Evolutionary conservation across 352 stramenopile species (phyloP), one percentile per base, ranked within the genome.

Genomic region (Globisporangium mamillatum): DNA sequence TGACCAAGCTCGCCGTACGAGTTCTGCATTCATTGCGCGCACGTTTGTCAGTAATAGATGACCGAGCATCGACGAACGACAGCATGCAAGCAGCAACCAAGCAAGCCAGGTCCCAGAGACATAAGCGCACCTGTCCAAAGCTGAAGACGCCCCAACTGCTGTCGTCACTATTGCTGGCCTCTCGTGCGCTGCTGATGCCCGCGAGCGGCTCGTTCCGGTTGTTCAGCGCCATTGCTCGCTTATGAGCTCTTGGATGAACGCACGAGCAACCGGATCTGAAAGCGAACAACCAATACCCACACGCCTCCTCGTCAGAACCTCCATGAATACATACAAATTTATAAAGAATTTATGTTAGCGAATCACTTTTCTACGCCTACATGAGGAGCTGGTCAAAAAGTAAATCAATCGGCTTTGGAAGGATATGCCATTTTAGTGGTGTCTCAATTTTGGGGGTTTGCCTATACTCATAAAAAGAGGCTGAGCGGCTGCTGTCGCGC

Each of bases 1-100:
- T 93, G 82, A 7, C 84, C 91, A n/a, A 98, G 79, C 71, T 98
- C 93, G 0, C 92, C 92, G 63, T 97, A 98, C 41, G 89, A 85
- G 71, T 98, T 98, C 86, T 98, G 67, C 27, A 34, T 38, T 24
- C 12, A 38, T 22, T 38, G 16, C 53, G 54, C 25, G 29, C 9
- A 27, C 8, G 20, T 24, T 4, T 32, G 25, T 38, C n/a, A 65
- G 6, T 14, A 32, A 29, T 14, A 56, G 9, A 57, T 4, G 9
- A 29, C 22, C 4, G 22, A 27, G n/a, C 50, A 24, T 57, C 27
- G 27, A 32, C 27, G 34, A 8, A 38, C 27, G 4, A 59, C 54
- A 18, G 38, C 38, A n/a, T 14, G 38, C 25, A 41, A 18, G 6
- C 52, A 59, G 25, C 54, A 38, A 29, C 25, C 36, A 44, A 44